Conservation (phyloP, 495 filamentous ascomycete species). For the Podospora didyma region DNA sequence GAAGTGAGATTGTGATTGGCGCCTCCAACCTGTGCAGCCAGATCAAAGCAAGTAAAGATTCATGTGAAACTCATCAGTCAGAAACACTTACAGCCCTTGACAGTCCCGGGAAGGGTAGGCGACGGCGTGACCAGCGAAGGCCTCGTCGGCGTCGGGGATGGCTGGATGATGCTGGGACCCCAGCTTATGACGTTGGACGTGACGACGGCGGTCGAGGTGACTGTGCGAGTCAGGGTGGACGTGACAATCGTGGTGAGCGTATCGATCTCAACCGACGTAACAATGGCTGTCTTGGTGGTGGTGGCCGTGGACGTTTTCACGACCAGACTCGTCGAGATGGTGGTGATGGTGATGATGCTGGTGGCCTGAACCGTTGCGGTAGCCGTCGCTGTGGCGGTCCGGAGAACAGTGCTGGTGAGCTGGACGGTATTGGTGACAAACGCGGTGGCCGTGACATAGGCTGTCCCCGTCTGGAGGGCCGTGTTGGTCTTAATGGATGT, state of each 20-base stretch:
- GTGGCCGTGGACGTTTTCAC: constrained; percentile 5
- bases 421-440: not conserved
- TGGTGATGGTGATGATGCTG: constrained; percentile 9
- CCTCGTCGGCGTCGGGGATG: not conserved
- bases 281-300: constrained; percentile 8
- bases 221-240: not conserved
- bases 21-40: too few species aligned
- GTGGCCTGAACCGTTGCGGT: constrained; percentile 6
- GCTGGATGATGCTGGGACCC: not conserved
- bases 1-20: too few species aligned
- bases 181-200: too few species aligned
- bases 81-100: not conserved
- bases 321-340: constrained; percentile 3
- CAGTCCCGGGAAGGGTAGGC: not conserved
- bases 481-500: constrained; percentile 11
- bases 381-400: constrained; percentile 12
- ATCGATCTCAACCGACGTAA: constrained; percentile 10
- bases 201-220: not conserved
- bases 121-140: not conserved
- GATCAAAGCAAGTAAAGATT: too few species aligned
- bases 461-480: not conserved
- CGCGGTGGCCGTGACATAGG: constrained; percentile 4
- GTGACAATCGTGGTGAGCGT: constrained; percentile 13
- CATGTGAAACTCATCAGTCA: too few species aligned
- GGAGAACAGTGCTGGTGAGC: constrained; percentile 4